Percentiles rank a stretch among this genome's conserved stretches.
Evolutionary conservation across 2,329 filamentous ascomycete genomes (phyloP).

Genomic region (Calonectria fujianensis): DNA sequence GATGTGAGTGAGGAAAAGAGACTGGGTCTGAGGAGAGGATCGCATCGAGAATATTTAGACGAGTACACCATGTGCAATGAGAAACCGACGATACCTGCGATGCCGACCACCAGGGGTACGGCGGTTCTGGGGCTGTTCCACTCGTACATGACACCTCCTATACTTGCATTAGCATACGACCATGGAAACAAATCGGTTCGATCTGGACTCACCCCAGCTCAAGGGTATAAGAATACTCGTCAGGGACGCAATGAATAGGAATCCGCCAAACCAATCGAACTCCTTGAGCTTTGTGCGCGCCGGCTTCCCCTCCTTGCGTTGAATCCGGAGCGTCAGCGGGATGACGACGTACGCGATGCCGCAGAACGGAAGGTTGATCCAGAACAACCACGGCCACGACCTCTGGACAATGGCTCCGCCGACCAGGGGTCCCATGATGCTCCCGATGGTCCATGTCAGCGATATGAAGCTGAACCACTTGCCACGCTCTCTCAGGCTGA

Average conservation of each 20-base stretch:
- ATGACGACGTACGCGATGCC: conserved; percentile 47
- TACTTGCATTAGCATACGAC: conserved; percentile 24
- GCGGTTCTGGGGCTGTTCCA: conserved; percentile 79
- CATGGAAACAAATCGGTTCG: not conserved
- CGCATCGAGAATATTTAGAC: conserved; percentile 47
- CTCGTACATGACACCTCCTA: conserved; percentile 77
- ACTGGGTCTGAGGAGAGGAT: conserved; percentile 49
- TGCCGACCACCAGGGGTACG: conserved; percentile 76
- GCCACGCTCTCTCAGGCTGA: conserved; percentile 65
- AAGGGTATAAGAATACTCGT: conserved; percentile 63
- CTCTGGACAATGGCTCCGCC: conserved; percentile 73
- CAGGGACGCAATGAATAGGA: conserved; percentile 75
- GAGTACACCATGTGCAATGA: conserved; percentile 48
- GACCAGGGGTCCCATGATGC: conserved; percentile 63
- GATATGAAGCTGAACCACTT: conserved; percentile 63
- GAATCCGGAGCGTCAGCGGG: conserved; percentile 47
- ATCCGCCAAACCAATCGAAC: conserved; percentile 78
- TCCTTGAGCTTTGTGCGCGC: conserved; percentile 45
- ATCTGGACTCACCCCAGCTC: conserved; percentile 47
- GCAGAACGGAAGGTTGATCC: conserved; percentile 76
- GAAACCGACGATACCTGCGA: conserved; percentile 59
- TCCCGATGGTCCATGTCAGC: conserved; percentile 73
- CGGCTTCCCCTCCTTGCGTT: conserved; percentile 40
- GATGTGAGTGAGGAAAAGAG: conserved; percentile 51
- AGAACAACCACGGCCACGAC: conserved; percentile 79